Evolutionary conservation across 371 early-diverging fungal genomes (phyloP).

Genomic region (Hamiltosporidium tvaerminnensis): DNA sequence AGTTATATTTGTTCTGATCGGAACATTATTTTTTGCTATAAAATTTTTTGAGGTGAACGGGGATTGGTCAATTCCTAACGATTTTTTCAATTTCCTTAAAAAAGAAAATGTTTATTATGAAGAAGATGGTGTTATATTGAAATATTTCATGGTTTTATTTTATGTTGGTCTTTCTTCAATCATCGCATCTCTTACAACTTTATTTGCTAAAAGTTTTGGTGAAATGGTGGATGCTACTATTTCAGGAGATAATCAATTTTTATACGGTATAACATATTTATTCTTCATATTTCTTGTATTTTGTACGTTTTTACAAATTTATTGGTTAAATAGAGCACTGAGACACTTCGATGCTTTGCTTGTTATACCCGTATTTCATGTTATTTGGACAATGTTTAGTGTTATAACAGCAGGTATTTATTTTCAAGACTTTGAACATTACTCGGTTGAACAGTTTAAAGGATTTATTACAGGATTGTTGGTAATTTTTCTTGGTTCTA

Average conservation of each 20-base stretch:
- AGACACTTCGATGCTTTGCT: constrained; percentile 65
- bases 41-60: constrained; percentile 59
- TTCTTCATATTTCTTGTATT: constrained; percentile 59
- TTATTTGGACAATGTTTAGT: constrained; percentile 61
- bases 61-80: constrained; percentile 50
- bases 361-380: constrained; percentile 67
- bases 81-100: constrained; percentile 22
- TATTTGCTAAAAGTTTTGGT: constrained; percentile 65
- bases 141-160: constrained; percentile 50
- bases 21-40: constrained; percentile 55
- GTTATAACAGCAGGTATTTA: constrained; percentile 66
- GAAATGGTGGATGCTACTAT: constrained; percentile 59
- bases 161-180: constrained; percentile 55
- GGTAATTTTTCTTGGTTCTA: constrained; percentile 63
- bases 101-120: constrained; percentile 35
- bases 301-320: constrained; percentile 64
- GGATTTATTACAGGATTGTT: constrained; percentile 58
- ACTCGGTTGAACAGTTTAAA: constrained; percentile 57
- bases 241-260: constrained; percentile 61
- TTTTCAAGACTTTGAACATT: constrained; percentile 62
- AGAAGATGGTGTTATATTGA: constrained; percentile 37
- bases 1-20: constrained; percentile 55
- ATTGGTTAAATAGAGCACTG: constrained; percentile 65
- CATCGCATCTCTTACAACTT: constrained; percentile 65
- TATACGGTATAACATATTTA: constrained; percentile 57